Percentiles rank a stretch among this genome's conserved stretches.
Conservation (phyloP, 164 flowering plant species). For the Nymphaea colorata region DNA sequence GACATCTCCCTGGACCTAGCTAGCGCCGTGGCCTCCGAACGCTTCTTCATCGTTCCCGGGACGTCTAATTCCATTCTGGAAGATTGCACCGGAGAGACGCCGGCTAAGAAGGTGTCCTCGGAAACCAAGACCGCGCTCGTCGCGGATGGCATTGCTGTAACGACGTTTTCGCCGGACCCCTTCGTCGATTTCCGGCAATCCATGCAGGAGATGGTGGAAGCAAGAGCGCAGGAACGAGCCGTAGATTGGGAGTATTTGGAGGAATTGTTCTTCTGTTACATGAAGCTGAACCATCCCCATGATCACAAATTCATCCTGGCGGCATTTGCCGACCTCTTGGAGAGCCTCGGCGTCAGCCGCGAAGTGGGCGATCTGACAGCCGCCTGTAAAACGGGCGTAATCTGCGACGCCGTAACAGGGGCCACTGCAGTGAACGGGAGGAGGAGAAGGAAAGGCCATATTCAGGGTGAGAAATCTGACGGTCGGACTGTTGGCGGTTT, state of each 20-base stretch:
- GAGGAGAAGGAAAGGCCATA: no score
- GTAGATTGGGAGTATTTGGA: constrained; percentile 48
- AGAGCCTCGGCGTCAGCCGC: constrained; percentile 8
- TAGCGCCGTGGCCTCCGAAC: not conserved
- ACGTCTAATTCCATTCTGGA: constrained; percentile 27
- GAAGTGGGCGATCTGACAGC: no score
- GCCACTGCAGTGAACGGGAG: no score
- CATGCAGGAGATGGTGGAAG: constrained; percentile 94
- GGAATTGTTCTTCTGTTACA: constrained; percentile 53
- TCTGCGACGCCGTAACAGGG: no score
- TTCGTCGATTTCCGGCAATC: constrained; percentile 68
- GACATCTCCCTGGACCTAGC: not conserved
- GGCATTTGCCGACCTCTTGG: constrained; percentile 58
- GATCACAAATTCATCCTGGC: constrained; percentile 47
- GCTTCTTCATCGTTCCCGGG: constrained; percentile 35
- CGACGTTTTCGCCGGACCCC: constrained; percentile 43
- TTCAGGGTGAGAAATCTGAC: no score
- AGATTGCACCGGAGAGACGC: constrained; percentile 1
- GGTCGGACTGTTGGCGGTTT: no score
- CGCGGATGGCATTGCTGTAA: constrained; percentile 41
- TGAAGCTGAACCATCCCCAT: constrained; percentile 58
- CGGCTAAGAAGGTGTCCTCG: not conserved
- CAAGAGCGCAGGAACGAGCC: constrained; percentile 19
- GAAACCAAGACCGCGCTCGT: constrained; percentile 56
- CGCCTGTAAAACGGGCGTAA: no score